These are phyloP conservation scores for Ogataea paradorogensis DNA, from an alignment of 805 yeast genomes.

Conservation along the genomic window DNA sequence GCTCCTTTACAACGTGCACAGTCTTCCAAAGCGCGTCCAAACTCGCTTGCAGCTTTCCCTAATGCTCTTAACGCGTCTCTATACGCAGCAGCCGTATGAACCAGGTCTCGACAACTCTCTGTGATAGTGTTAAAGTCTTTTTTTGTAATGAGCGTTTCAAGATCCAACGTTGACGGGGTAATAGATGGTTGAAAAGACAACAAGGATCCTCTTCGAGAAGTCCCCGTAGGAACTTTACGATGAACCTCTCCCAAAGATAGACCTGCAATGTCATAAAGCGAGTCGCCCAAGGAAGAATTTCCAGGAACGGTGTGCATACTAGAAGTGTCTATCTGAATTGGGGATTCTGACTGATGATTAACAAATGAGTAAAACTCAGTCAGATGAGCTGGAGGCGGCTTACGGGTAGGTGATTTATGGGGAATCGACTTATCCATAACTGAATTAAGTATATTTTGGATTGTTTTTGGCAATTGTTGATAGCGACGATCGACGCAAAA, in stretches of 20 bases:
- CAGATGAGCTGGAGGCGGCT: conserved; percentile 49
- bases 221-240: conserved; percentile 3
- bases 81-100: conserved; percentile 46
- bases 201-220: conserved; percentile 24
- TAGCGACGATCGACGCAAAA: conserved; percentile 8
- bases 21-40: conserved; percentile 68
- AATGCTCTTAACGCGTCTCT: conserved; percentile 44
- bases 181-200: conserved; percentile 44
- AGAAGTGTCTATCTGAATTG: conserved; percentile 2
- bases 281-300: conserved; percentile 1
- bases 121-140: conserved; percentile 54
- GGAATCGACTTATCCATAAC: conserved; percentile 11
- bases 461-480: conserved; percentile 4
- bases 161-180: conserved; percentile 53
- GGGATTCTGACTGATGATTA: conserved; percentile 26
- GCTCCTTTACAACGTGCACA: conserved; percentile 63
- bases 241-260: conserved; percentile 5
- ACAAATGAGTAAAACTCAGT: conserved; percentile 59
- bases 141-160: conserved; percentile 58
- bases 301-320: conserved; percentile 1
- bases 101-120: conserved; percentile 45
- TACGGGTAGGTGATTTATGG: conserved; percentile 25
- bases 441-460: background rate
- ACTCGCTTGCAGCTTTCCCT: conserved; percentile 62
- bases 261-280: conserved; percentile 6